Percentiles rank a stretch among this genome's conserved stretches.
Conservation (phyloP, 169 alveolate genomes). For the Plasmodium vivax region DNA sequence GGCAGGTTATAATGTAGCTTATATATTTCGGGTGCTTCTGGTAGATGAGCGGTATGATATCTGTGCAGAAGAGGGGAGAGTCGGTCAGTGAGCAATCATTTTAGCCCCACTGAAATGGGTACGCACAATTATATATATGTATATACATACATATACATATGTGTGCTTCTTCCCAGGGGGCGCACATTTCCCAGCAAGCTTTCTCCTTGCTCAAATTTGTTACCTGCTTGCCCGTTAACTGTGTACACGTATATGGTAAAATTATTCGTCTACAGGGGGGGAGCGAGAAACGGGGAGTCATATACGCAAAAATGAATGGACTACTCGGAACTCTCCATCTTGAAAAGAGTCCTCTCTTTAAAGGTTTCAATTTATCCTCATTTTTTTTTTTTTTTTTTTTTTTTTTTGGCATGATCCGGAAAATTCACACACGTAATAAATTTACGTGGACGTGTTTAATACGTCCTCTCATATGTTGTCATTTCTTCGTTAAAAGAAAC, state of each 20-base stretch:
- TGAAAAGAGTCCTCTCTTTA: background rate
- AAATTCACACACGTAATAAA: background rate
- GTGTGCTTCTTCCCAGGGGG: background rate
- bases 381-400: background rate
- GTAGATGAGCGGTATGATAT: conserved; percentile 27
- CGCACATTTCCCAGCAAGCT: background rate
- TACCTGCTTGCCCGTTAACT: conserved; percentile 26
- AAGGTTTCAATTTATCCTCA: background rate
- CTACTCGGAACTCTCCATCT: background rate
- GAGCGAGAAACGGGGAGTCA: background rate
- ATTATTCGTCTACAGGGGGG: conserved; percentile 16
- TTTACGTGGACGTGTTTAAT: background rate
- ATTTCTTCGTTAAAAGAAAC: conserved; percentile 1
- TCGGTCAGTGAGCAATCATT: background rate
- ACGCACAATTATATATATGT: background rate
- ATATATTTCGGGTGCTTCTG: conserved; percentile 65
- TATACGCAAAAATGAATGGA: background rate
- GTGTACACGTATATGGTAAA: conserved; percentile 66
- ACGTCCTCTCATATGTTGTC: background rate
- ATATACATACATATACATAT: background rate
- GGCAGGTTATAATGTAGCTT: conserved; percentile 37
- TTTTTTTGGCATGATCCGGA: background rate
- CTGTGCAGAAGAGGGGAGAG: conserved; percentile 11
- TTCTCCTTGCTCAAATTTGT: background rate
- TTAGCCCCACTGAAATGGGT: background rate